Conservation (phyloP, 805 yeast genomes). For the Ogataea pini region DNA sequence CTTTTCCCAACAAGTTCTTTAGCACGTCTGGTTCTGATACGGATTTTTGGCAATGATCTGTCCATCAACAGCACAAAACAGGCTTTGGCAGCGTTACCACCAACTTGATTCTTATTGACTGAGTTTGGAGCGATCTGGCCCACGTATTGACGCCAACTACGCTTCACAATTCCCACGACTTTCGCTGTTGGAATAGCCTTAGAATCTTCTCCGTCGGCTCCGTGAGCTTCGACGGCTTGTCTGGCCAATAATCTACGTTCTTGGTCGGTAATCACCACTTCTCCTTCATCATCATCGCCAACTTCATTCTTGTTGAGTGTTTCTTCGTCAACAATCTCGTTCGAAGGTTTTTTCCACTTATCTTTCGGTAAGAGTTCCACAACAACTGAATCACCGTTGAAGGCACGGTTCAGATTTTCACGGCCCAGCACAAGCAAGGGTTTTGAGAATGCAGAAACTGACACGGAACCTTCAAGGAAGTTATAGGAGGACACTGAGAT, state of each 20-base stretch:
- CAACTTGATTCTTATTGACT: slow-evolving; percentile 50
- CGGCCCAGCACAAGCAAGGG: slow-evolving; percentile 84
- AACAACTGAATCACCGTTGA: slow-evolving; percentile 88
- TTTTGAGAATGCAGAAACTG: slow-evolving; percentile 68
- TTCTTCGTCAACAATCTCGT: slow-evolving; percentile 76
- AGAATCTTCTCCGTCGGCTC: background rate
- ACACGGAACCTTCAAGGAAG: slow-evolving; percentile 81
- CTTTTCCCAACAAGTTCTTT: slow-evolving; percentile 82
- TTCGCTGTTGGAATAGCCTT: slow-evolving; percentile 73
- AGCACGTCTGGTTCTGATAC: slow-evolving; percentile 87
- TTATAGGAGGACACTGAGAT: slow-evolving; percentile 83
- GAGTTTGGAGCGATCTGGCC: slow-evolving; percentile 87
- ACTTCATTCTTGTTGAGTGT: slow-evolving; percentile 58
- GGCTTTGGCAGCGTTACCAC: slow-evolving; percentile 66
- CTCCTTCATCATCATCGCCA: slow-evolving; percentile 53
- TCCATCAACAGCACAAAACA: slow-evolving; percentile 91
- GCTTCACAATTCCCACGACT: slow-evolving; percentile 81
- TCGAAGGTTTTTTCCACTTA: slow-evolving; percentile 86
- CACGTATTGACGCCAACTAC: slow-evolving; percentile 96
- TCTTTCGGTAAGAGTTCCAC: slow-evolving; percentile 84
- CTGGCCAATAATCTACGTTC: slow-evolving; percentile 74
- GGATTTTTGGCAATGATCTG: slow-evolving; percentile 77
- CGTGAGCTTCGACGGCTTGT: slow-evolving; percentile 68
- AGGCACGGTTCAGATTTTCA: slow-evolving; percentile 83
- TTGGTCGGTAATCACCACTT: slow-evolving; percentile 55